Evolutionary conservation across 148 eudicot species (phyloP).

Genomic region (Nyssa sinensis): DNA sequence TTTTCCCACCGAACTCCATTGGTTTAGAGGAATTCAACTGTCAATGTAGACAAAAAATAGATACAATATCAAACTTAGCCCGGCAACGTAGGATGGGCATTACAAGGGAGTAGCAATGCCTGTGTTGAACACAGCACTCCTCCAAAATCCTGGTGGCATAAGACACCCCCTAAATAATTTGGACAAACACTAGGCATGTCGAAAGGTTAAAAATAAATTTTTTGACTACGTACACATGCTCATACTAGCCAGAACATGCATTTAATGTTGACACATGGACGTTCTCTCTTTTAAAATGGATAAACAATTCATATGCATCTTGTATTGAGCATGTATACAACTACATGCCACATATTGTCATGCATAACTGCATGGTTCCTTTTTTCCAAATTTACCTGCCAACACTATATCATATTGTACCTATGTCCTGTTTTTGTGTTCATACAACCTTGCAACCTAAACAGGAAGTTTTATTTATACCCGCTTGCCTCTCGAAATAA

Average conservation of each 20-base stretch:
- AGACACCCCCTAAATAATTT: background rate
- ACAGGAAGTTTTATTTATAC: too few relatives aligned
- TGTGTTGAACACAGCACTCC: too few relatives aligned
- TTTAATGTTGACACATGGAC: background rate
- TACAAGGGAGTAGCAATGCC: background rate
- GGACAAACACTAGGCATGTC: background rate
- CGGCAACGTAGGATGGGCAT: too few relatives aligned
- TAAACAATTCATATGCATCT: too few relatives aligned
- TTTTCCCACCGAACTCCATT: background rate
- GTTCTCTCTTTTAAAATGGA: too few relatives aligned
- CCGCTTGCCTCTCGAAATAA: too few relatives aligned
- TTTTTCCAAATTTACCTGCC: background rate
- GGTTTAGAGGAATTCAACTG: background rate
- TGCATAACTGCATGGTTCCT: too few relatives aligned
- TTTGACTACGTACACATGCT: background rate
- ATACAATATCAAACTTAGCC: too few relatives aligned
- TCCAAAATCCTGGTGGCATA: background rate
- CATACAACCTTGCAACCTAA: background rate
- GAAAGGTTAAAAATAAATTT: background rate
- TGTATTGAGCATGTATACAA: background rate
- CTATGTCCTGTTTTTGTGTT: background rate
- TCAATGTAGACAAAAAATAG: too few relatives aligned
- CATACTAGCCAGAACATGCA: background rate
- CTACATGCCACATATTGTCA: background rate
- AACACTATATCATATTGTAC: too few relatives aligned